Evolutionary conservation across 139 green algal species (phyloP), one percentile per base, ranked within the genome.

Genomic region (Micractinium conductrix): DNA sequence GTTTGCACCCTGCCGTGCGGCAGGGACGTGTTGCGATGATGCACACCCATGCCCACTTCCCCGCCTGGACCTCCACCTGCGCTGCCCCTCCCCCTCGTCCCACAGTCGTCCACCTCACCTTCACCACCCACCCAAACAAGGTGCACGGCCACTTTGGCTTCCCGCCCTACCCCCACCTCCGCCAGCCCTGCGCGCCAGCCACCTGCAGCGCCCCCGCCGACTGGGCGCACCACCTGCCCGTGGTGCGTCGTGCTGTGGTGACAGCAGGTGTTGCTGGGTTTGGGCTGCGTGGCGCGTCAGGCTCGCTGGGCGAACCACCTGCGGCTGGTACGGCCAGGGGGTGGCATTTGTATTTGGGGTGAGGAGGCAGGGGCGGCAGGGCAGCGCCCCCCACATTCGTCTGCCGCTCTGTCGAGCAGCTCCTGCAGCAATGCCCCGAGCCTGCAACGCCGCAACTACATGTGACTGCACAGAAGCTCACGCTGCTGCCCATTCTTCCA

Each of bases 121-220:
- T 43, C 76, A 82, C 76, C 19, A 73, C 76, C 24, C 43, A 58
- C 35, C 76, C 76, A 26, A 53, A 82, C 55, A 72, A 44, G 6
- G 40, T 82, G 53, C 76, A 82, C 28, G 76, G 76, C 76, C 76
- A 82, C 76, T 45, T 33, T 17, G 76, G 76, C 53, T 82, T 82
- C 76, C 76, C 76, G 35, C 76, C 76, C 7, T 55, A 82, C 28
- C 33, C 48, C 0, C 37, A 55, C 0, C 58, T 38, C 24, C 76
- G 63, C 35, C 19, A 53, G 30, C 55, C 76, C 4, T 82, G 76
- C 76, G 40, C 42, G 7, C 76, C 76, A 12, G 76, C 76, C 58
- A 73, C 38, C 28, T 82, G 76, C 40, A 43, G 17, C 35, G 30
- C 17, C 1, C 38, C 76, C 4, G 76, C 55, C 0, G 76, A 82